Evolutionary conservation across 75 land plant genomes (phyloP), one percentile per base, ranked within the genome.

Genomic region (Ceratopteris richardii): DNA sequence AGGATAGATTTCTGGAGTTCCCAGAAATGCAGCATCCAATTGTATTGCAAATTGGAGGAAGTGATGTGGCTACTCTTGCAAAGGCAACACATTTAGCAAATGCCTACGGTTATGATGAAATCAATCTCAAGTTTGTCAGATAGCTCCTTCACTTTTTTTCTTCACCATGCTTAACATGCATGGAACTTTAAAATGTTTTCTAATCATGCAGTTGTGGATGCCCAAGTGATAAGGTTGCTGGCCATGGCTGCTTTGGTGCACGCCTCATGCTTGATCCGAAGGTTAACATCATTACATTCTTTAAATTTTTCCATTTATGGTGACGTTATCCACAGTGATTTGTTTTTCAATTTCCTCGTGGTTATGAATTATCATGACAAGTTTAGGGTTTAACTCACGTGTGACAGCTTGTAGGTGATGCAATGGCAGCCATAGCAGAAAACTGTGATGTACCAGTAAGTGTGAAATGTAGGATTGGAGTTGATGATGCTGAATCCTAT

Each of bases 171-270:
- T 14, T n/a, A n/a, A n/a, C 42, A 40, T n/a, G n/a, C n/a, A n/a
- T n/a, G n/a, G n/a, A 17, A 4, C 5, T 46, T 17, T 20, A n/a
- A 20, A 46, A 14, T 2, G 12, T 17, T 46, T 5, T 46, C 14
- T n/a, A 4, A 46, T 46, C 14, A 7, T 4, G 48, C 48, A 94
- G 98, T 62, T 94, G 98, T 80, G 98, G 98, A 6, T 94, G 98
- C 63, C 98, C 98, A 11, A 94, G 98, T 71, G 82, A 84, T 51
- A 89, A 75, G 62, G 98, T 94, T 44, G 96, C 91, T 61, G 98
- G 98, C 44, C 82, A 86, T 81, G 98, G 96, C 44, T 86, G 98
- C 65, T 94, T 94, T 80, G 98, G 96, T 58, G 98, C 80, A 2
- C 61, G 77, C 11, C 84, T 94, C 43, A 90, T 94, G 98, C 78